Evolutionary conservation across 306 rosid species (phyloP).

Genomic region (Quercus bicolor): DNA sequence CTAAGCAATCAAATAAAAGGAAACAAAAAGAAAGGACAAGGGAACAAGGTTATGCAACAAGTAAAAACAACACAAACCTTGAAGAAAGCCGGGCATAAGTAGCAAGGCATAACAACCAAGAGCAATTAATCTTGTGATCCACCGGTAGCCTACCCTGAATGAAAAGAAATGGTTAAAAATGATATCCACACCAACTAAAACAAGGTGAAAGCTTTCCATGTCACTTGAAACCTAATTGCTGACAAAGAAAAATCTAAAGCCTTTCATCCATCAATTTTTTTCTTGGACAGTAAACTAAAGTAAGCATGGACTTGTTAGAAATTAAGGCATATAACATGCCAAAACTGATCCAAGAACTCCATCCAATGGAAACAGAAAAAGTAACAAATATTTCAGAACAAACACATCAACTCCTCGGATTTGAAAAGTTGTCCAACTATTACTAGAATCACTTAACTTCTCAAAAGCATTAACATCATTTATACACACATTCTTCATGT

Average conservation of each 20-base stretch:
- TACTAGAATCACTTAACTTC: too few species aligned
- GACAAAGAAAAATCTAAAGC: neutral
- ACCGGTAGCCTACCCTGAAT: slow-evolving; percentile 91
- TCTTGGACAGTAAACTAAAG: neutral
- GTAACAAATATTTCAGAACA: neutral
- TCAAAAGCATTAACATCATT: neutral
- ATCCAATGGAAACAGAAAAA: neutral
- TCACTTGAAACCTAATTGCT: neutral
- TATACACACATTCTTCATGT: neutral
- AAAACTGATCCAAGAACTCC: neutral
- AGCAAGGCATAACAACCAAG: slow-evolving; percentile 74
- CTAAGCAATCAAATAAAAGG: neutral
- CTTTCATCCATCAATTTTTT: neutral
- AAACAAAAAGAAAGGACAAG: neutral
- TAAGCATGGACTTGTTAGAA: neutral
- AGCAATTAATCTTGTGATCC: slow-evolving; percentile 66
- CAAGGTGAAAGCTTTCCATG: neutral
- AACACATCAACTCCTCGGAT: neutral
- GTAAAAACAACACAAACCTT: slow-evolving; percentile 43
- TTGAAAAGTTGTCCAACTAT: too few species aligned
- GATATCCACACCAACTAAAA: neutral
- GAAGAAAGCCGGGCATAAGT: slow-evolving; percentile 93
- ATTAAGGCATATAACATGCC: neutral
- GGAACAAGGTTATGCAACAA: neutral
- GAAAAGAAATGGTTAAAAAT: slow-evolving; percentile 29